Percentiles rank a stretch among this genome's conserved stretches.
Evolutionary conservation across 345 rosid genomes (phyloP).

Genomic region (Rhizophora mangle): DNA sequence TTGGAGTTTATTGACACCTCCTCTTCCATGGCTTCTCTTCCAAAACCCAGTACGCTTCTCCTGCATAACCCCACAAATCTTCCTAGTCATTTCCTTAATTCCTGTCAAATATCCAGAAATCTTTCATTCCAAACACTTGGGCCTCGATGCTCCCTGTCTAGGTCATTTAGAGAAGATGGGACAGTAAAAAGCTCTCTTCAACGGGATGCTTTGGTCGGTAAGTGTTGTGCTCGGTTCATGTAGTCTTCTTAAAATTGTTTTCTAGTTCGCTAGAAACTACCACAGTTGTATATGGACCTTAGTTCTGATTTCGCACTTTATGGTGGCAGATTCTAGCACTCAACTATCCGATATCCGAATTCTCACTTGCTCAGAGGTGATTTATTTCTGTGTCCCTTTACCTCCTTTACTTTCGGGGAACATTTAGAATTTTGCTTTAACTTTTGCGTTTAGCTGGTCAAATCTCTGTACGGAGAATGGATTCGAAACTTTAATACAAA

Average conservation of each 20-base stretch:
- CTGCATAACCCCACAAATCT: slow-evolving; percentile 11
- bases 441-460: neutral
- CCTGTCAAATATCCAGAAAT: neutral
- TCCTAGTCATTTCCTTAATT: slow-evolving; percentile 8
- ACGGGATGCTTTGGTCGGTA: slow-evolving; percentile 33
- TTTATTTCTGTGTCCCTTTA: slow-evolving; percentile 16
- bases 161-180: slow-evolving; percentile 12
- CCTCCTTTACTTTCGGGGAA: neutral
- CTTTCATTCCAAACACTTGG: slow-evolving; percentile 22
- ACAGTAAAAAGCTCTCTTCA: slow-evolving; percentile 25
- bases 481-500: neutral
- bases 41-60: slow-evolving; percentile 20
- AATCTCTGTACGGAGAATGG: neutral
- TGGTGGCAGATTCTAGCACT: slow-evolving; percentile 36
- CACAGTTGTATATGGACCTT: neutral
- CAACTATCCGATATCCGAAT: slow-evolving; percentile 50
- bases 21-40: slow-evolving; percentile 8
- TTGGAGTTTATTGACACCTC: neutral
- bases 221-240: slow-evolving; percentile 1
- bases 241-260: neutral
- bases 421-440: neutral
- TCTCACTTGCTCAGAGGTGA: slow-evolving; percentile 72
- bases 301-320: neutral
- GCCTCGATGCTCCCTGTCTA: neutral
- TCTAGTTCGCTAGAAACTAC: neutral